Base-by-base conservation (phyloP, 2,329 filamentous ascomycete species). In the Lasiodiplodia theobromae region DNA sequence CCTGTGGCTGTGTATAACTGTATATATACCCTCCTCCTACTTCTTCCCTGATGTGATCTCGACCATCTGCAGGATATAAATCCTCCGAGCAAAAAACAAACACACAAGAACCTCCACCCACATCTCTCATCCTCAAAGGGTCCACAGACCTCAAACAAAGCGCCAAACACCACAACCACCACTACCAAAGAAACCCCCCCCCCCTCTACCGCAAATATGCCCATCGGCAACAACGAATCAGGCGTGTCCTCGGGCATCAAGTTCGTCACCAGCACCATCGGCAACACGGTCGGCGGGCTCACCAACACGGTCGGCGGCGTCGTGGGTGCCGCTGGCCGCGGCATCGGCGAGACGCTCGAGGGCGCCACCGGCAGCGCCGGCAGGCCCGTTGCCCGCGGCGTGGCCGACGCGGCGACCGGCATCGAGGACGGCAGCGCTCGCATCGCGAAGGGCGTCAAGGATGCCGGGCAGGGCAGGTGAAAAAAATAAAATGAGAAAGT, bases 181-280 rank as follows among this genome's bases (percentile, higher is more conserved):
- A 64, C 60, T 2, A n/a, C 6, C 53, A 25, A 40, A 52, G 44
- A 16, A 37, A 37, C 34, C 40, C 31, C 25, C 31, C 31, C 31
- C 31, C 10, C 31, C 10, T n/a, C n/a, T n/a, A 47, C 6, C 18
- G 18, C 11, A 49, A 77, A 52, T 37, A 79, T 79, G 77, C 75
- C 78, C 51, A 71, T 79, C 71, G 75, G 75, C 37, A 53, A 38
- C 76, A 79, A 72, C 72, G 77, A 81, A 73, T 79, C 76, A 54
- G 84, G 84, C 71, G 80, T 82, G 63, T 84, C 84, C 0, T 84
- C 83, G 62, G 84, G 85, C 68, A 81, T 86, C 67, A 86, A 85
- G 71, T 86, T 86, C 71, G 84, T 86, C 62, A 87, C 85, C 5
- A 86, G 83, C 0, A 86, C 86, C 1, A 76, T 87, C 31, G 86